Conservation (phyloP, 1,284 basidiomycete genomes). For the Melanopsichium pennsylvanicum region DNA sequence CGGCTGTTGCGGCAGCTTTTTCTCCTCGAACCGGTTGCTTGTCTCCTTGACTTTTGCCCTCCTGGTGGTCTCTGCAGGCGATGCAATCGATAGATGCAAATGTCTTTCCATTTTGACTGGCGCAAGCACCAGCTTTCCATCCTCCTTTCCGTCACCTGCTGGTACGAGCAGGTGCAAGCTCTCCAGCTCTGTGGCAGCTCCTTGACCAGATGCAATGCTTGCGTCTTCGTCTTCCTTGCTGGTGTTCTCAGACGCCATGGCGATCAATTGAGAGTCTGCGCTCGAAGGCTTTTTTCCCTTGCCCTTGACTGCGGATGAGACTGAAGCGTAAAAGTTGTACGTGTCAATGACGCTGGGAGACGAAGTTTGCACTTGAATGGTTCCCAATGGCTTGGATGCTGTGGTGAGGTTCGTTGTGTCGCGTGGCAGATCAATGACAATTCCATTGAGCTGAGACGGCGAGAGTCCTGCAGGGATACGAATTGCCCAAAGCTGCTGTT, state of each 20-base stretch:
- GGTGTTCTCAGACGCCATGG: constrained; percentile 39
- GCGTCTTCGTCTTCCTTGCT: constrained; percentile 17
- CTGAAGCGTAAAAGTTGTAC: constrained; percentile 41
- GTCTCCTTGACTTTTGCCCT: constrained; percentile 13
- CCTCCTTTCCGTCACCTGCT: constrained; percentile 10
- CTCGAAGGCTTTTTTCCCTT: constrained; percentile 17
- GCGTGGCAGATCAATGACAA: constrained; percentile 32
- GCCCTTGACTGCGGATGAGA: constrained; percentile 14
- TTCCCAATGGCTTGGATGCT: constrained; percentile 16
- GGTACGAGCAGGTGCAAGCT: constrained; percentile 45
- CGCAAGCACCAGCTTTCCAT: constrained; percentile 27
- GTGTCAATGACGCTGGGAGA: constrained; percentile 14
- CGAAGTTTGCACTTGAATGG: constrained; percentile 15
- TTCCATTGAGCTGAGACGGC: constrained; percentile 34
- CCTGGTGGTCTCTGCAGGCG: constrained; percentile 25
- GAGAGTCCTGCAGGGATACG: constrained; percentile 37
- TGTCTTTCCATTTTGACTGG: constrained; percentile 28
- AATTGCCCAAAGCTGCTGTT: constrained; percentile 41
- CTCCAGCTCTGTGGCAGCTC: constrained; percentile 43
- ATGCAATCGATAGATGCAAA: constrained; percentile 33
- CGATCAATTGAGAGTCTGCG: constrained; percentile 49
- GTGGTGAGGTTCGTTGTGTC: constrained; percentile 7
- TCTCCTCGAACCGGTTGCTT: constrained; percentile 20
- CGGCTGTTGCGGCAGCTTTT: constrained; percentile 46
- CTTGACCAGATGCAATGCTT: constrained; percentile 14